Evolutionary conservation across 1,284 basidiomycete genomes (phyloP), one percentile per base, ranked within the genome.

Genomic region (Trametes versicolor): DNA sequence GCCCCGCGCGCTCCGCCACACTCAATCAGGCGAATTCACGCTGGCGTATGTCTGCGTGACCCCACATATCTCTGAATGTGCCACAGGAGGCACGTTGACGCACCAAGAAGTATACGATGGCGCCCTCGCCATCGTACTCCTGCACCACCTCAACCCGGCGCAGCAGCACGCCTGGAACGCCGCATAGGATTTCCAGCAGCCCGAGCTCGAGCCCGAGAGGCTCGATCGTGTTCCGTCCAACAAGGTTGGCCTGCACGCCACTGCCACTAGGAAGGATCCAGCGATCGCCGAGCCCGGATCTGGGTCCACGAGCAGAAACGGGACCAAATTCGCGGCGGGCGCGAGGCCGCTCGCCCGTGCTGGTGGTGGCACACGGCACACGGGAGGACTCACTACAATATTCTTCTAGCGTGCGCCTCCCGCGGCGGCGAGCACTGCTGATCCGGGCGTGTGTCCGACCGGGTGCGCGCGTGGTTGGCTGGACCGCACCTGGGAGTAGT

Each of bases 191-290:
- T 43, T 17, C 41, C 19, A 4, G 19, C 51, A 39, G 52, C 36
- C 27, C 5, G 39, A 34, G 59, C 41, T 21, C 25, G 50, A 47
- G 59, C 52, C 55, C 52, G 60, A 60, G 29, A 32, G 15, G 19
- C 59, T 57, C 61, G 61, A 62, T 62, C 61, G 61, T 62, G 61
- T 41, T 62, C 61, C 61, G 54, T 62, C 60, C 27, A 51, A 62
- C 53, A 62, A 51, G 49, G 61, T 62, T 62, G 15, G 54, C 25
- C 9, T 47, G 25, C 37, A 49, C 61, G 61, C 61, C 61, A 62
- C 61, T 62, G 61, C 61, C 61, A 62, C 61, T 62, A 57, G 53
- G 39, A 57, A 51, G 48, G 61, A 51, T 57, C 45, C 27, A 57
- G 54, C 54, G 61, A 62, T 62, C 61, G 49, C 53, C 60, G 53